Evolutionary conservation across 371 early-diverging fungal species (phyloP), one percentile per base, ranked within the genome.

Genomic region (Mucor indicus): DNA sequence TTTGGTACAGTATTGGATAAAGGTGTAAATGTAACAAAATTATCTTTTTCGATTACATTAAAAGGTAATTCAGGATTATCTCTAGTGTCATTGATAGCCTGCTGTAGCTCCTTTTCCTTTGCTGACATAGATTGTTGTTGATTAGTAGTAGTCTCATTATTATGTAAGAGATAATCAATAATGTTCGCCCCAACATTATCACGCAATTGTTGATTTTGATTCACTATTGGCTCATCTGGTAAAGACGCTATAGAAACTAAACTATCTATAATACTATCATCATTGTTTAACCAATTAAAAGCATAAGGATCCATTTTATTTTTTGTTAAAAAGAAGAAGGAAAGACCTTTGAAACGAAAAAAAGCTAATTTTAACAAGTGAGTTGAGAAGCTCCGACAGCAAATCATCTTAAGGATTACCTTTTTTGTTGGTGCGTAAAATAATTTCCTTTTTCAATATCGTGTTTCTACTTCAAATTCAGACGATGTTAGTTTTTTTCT

Each of bases 21-120:
- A 2, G 61, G 55, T 8, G 23, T 15, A 35, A 55, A 48, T 5
- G 44, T 48, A 21, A 55, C 52, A 40, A 55, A 55, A 12, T 48
- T 50, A 15, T 52, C 49, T 15, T 47, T 47, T 8, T 33, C 22
- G 29, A 45, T 38, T 23, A 50, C 25, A 5, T 37, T 31, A 16
- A 38, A 50, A 16, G 46, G 23, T 30, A 48, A 40, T 6, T 21
- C 22, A 1, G 43, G 8, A n/a, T n/a, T n/a, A 5, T 19, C 36
- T n/a, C 20, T 19, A 10, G 33, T 42, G 20, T 6, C 16, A 19
- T 11, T 16, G 12, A 25, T 16, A n/a, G 13, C 24, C 8, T 9
- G 13, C n/a, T 11, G 29, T 24, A 12, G n/a, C 1, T 22, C 15
- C 1, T 22, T 24, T 33, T 33, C 41, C 0, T 24, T 19, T 42